Evolutionary conservation across 179 eudicot genomes (phyloP).

Genomic region (Silene coronaria): DNA sequence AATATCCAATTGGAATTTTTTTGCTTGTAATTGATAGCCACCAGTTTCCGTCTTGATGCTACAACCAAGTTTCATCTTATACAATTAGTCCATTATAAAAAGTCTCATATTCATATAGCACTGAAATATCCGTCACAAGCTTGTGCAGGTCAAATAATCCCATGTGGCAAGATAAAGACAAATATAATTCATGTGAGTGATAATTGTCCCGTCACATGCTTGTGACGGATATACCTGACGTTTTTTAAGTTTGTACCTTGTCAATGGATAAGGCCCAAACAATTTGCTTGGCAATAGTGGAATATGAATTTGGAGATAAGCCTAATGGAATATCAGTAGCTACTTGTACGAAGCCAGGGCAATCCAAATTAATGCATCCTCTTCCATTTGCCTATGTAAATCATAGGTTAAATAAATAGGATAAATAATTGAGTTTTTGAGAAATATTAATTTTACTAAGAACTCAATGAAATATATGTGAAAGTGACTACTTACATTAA

Average conservation of each 20-base stretch:
- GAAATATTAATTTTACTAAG: too few species aligned
- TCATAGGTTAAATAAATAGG: not conserved
- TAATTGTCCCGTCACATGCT: too few species aligned
- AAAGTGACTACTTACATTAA: not conserved
- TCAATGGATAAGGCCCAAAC: not conserved
- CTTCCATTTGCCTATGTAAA: not conserved
- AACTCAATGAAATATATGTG: too few species aligned
- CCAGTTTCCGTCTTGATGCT: conserved; percentile 9
- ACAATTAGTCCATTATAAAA: too few species aligned
- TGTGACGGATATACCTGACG: too few species aligned
- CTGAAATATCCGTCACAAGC: too few species aligned
- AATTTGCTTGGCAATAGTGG: not conserved
- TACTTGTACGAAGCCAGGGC: not conserved
- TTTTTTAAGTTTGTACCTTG: conserved; percentile 3
- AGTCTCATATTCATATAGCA: too few species aligned
- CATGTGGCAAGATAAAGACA: too few species aligned
- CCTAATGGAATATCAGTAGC: not conserved
- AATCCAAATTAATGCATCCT: not conserved
- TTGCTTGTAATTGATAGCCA: not conserved
- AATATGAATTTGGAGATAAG: not conserved
- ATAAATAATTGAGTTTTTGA: too few species aligned
- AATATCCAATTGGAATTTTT: not conserved
- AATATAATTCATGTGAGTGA: too few species aligned
- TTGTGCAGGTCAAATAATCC: too few species aligned
- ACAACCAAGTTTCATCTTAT: not conserved